A percentile compares a stretch with the other conserved stretches of the same genome.
Conservation (phyloP, 192 early-diverging fungal genomes). For the Backusella mclennaniae region DNA sequence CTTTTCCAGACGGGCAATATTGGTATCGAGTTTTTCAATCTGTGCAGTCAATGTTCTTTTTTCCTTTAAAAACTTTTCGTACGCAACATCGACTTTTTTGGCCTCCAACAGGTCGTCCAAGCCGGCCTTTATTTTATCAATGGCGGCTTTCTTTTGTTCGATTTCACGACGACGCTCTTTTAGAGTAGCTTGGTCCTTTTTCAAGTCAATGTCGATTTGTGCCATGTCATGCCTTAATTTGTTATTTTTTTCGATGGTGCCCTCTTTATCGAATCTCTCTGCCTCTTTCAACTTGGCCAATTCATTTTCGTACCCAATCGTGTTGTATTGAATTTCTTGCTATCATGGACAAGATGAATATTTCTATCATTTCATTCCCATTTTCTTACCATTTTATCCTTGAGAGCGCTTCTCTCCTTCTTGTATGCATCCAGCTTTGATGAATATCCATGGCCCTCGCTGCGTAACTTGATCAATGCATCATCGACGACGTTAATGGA, state of each 20-base stretch:
- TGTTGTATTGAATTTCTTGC: neutral
- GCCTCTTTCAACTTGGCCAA: neutral
- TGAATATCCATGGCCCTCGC: neutral
- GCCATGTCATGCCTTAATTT: too few species aligned
- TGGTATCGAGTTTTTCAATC: too few species aligned
- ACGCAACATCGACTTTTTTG: neutral
- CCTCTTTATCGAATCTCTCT: neutral
- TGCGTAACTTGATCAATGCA: neutral
- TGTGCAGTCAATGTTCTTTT: neutral
- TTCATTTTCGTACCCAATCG: neutral
- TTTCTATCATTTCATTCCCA: neutral
- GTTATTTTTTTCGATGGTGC: neutral
- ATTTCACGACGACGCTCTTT: too few species aligned
- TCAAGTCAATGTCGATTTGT: too few species aligned
- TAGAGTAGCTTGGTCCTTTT: too few species aligned
- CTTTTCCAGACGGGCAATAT: too few species aligned
- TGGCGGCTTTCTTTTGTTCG: too few species aligned
- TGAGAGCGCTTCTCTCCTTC: neutral
- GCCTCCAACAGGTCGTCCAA: neutral
- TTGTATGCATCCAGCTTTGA: neutral
- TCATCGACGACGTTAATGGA: neutral
- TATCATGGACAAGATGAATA: neutral
- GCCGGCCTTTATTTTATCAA: too few species aligned
- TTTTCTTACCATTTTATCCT: neutral
- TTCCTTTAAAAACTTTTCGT: neutral